Conservation (phyloP, 805 yeast genomes). For the baker's yeast (Saccharomyces cerevisiae) region DNA sequence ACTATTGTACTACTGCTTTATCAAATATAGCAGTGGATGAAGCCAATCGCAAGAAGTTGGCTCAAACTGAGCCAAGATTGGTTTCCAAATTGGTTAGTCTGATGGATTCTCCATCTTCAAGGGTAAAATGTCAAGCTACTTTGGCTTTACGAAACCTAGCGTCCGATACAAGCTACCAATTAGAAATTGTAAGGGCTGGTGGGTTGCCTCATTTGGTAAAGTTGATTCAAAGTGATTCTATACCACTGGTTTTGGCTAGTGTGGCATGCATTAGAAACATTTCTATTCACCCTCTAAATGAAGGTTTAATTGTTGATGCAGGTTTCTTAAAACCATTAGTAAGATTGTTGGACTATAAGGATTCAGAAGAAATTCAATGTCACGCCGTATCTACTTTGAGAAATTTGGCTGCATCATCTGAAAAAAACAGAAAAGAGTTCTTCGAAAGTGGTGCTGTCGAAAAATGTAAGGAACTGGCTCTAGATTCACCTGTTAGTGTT, state of each 20-base stretch:
- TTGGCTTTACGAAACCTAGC: constrained; percentile 92
- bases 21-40: constrained; percentile 97
- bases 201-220: constrained; percentile 92
- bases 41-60: constrained; percentile 73
- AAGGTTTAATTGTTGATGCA: constrained; percentile 90
- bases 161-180: constrained; percentile 89
- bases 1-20: constrained; percentile 94
- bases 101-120: constrained; percentile 88
- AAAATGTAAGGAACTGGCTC: constrained; percentile 80
- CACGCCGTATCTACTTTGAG: constrained; percentile 95
- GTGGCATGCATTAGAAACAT: constrained; percentile 97
- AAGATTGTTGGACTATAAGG: constrained; percentile 69
- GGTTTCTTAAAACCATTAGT: constrained; percentile 92
- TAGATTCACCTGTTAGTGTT: constrained; percentile 80
- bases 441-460: constrained; percentile 93
- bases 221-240: constrained; percentile 78
- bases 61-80: constrained; percentile 87
- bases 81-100: constrained; percentile 79
- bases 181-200: constrained; percentile 91
- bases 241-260: constrained; percentile 88
- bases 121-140: constrained; percentile 98
- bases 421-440: constrained; percentile 83
- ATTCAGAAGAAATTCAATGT: constrained; percentile 93
- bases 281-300: constrained; percentile 93
- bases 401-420: constrained; percentile 92